Evolutionary conservation across 371 early-diverging fungal species (phyloP), one percentile per base, ranked within the genome.

Genomic region (Apophysomyces ossiformis): DNA sequence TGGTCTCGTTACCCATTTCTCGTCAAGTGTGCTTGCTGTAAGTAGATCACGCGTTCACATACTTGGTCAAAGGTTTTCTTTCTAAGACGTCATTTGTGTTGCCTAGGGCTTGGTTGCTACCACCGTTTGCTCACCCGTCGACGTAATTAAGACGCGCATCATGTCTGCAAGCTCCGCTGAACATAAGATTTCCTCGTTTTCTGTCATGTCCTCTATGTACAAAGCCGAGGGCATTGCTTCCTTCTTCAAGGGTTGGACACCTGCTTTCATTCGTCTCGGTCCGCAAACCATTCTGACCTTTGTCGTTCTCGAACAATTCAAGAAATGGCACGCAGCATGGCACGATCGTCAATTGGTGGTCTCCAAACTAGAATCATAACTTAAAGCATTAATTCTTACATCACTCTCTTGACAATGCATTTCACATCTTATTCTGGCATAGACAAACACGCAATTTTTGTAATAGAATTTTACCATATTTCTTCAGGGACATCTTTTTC

Each of bases 101-200:
- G 32, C 32, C 32, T 67, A 77, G 58, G 90, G 89, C 32, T 78
- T 92, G 56, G 85, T 92, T 5, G 90, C 93, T 0, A 92, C 93
- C 8, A 92, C 93, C 0, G 84, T 83, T 1, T 85, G 84, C 18
- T 83, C 87, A 12, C 89, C 91, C 11, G 79, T 88, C 1, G 93
- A 92, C 70, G 93, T 92, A 15, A 81, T 90, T 58, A 92, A 92
- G 72, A 91, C 91, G 0, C 84, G 93, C 21, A 80, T 91, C 57
- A 92, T 92, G 93, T 65, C 71, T 16, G 81, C 85, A 32, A 83
- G 73, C 9, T 73, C 64, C 15, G 68, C 71, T 35, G 75, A 70
- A 12, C 57, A 47, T 7, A 81, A 83, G 56, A 78, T 85, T 11
- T 75, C 75, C 9, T 66, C 78, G 0, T 21, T 72, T 8, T 15